phyloP scores from a whole-genome alignment of 2,329 filamentous ascomycete genomes.

The Colletotrichum filicis region DNA sequence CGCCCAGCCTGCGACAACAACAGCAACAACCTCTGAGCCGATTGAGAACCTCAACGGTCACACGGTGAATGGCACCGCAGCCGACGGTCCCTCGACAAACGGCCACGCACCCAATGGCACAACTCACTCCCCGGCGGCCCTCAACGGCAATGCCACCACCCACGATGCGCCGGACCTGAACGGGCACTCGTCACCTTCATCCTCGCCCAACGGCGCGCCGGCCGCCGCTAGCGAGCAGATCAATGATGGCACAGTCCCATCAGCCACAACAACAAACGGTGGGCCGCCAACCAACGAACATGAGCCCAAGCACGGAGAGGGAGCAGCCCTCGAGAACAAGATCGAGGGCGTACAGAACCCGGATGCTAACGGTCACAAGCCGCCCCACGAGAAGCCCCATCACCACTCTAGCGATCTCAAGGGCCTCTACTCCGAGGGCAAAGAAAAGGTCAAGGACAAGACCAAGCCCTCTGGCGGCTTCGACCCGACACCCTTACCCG shows the following conservation, averaged over 20 bases:
- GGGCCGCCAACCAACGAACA: constrained; percentile 25
- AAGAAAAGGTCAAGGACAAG: constrained; percentile 51
- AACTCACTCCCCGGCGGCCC: neutral
- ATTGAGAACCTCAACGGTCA: neutral
- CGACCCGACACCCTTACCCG: constrained; percentile 81
- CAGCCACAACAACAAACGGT: constrained; percentile 27
- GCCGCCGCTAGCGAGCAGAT: neutral
- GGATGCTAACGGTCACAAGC: constrained; percentile 32
- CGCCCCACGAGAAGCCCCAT: constrained; percentile 28
- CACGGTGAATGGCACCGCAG: neutral
- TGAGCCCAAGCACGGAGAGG: constrained; percentile 10
- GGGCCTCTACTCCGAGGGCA: constrained; percentile 47
- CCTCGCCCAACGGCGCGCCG: neutral
- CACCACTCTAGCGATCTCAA: constrained; percentile 43
- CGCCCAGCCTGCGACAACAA: neutral
- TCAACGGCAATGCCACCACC: neutral
- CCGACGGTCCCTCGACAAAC: neutral
- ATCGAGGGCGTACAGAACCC: constrained; percentile 30
- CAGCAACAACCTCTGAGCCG: neutral
- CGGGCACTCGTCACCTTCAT: constrained; percentile 1
- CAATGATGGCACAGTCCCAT: constrained; percentile 18
- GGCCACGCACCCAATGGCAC: constrained; percentile 1
- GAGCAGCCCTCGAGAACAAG: constrained; percentile 25
- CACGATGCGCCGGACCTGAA: neutral
- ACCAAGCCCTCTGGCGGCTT: constrained; percentile 78